Percentiles rank a stretch among this genome's conserved stretches.
phyloP scores from a whole-genome alignment of 164 flowering plant species.

The Umbellularia californica region DNA sequence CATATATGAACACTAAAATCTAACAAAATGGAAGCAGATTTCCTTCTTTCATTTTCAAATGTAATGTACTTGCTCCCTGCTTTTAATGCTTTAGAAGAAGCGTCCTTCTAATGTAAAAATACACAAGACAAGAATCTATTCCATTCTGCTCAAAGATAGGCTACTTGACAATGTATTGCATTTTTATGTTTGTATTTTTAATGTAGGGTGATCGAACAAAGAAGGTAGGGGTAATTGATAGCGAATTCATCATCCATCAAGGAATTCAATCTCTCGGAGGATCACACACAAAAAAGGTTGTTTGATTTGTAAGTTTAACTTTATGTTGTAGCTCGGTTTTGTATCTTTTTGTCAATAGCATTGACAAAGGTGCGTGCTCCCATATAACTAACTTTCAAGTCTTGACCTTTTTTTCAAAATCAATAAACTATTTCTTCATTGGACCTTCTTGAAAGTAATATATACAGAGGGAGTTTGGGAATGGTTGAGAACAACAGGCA shows the following conservation, averaged over 20 bases:
- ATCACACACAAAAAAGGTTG: conserved; percentile 32
- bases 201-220: conserved; percentile 70
- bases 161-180: background rate
- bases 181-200: background rate
- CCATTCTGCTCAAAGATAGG: background rate
- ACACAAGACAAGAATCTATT: background rate
- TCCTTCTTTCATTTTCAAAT: too few relatives aligned
- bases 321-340: background rate
- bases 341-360: background rate
- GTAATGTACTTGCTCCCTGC: too few relatives aligned
- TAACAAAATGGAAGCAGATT: too few relatives aligned
- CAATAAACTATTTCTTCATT: too few relatives aligned
- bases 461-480: too few relatives aligned
- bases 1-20: too few relatives aligned
- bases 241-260: conserved; percentile 66
- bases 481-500: too few relatives aligned
- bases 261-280: conserved; percentile 78
- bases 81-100: background rate
- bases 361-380: background rate
- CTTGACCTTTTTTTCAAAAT: background rate
- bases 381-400: too few relatives aligned
- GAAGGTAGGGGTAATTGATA: conserved; percentile 79
- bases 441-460: too few relatives aligned
- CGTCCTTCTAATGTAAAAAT: background rate
- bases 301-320: background rate